Conservation (phyloP, 306 rosid genomes). For the Gillenia trifoliata region DNA sequence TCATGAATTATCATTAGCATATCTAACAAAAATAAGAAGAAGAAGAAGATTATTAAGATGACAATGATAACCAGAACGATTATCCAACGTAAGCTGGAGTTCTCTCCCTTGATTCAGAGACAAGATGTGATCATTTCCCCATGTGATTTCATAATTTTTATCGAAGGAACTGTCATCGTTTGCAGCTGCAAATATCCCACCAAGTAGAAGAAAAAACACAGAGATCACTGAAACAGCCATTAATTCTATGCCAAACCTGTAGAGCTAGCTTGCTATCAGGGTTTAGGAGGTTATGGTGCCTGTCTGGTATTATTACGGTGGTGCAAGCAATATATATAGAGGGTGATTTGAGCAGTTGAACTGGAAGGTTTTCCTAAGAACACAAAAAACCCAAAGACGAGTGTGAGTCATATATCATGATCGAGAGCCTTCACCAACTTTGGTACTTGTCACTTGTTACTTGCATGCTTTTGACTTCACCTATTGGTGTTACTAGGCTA, state of each 20-base stretch:
- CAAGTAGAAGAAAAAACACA: background rate
- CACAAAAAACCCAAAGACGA: background rate
- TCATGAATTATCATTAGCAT: background rate
- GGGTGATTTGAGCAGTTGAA: background rate
- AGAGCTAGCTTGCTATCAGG: no score
- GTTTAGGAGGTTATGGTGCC: background rate
- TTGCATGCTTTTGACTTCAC: background rate
- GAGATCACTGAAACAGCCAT: background rate
- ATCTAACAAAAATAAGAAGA: background rate
- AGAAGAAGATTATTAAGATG: no score
- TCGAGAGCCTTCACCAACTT: background rate
- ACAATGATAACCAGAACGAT: slow-evolving; percentile 36
- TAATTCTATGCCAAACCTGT: background rate
- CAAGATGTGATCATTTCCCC: background rate
- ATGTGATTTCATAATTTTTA: background rate
- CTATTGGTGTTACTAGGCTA: background rate
- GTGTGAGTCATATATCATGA: background rate
- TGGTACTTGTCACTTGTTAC: background rate
- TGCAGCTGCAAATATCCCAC: background rate
- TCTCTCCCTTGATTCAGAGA: background rate
- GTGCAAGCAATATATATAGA: background rate
- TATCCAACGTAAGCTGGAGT: background rate
- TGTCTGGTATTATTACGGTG: background rate
- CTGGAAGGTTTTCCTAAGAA: background rate
- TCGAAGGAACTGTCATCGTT: background rate